A percentile compares a stretch with the other conserved stretches of the same genome.
These are phyloP conservation scores for Nannizzia gypsea DNA, from an alignment of 2,329 filamentous ascomycete species.

Conservation along the genomic window DNA sequence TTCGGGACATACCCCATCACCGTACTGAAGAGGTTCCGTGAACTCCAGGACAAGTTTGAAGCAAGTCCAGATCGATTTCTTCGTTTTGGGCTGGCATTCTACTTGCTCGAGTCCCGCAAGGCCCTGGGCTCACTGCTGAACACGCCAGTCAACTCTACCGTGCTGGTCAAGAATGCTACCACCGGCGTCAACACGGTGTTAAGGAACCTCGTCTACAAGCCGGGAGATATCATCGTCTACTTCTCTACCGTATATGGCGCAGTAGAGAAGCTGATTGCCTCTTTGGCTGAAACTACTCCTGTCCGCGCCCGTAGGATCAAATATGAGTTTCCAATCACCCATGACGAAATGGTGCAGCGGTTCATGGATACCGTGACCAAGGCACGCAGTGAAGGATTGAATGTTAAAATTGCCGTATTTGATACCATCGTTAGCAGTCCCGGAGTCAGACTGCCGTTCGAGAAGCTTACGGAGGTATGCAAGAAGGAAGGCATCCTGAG, in stretches of 20 bases:
- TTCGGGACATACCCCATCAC: slow-evolving; percentile 62
- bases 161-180: slow-evolving; percentile 74
- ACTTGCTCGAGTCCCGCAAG: slow-evolving; percentile 52
- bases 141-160: slow-evolving; percentile 52
- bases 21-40: slow-evolving; percentile 48
- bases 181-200: slow-evolving; percentile 59
- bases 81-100: slow-evolving; percentile 51
- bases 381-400: slow-evolving; percentile 42
- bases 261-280: slow-evolving; percentile 62
- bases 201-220: slow-evolving; percentile 57
- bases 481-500: slow-evolving; percentile 56
- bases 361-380: slow-evolving; percentile 50
- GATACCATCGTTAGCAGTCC: slow-evolving; percentile 72
- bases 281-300: slow-evolving; percentile 55
- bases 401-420: slow-evolving; percentile 58
- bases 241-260: slow-evolving; percentile 70
- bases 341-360: slow-evolving; percentile 50
- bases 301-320: slow-evolving; percentile 43
- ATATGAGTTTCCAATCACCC: slow-evolving; percentile 57
- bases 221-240: slow-evolving; percentile 61
- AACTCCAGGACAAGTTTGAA: slow-evolving; percentile 58
- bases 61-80: slow-evolving; percentile 63
- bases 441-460: slow-evolving; percentile 68
- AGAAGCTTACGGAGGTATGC: slow-evolving; percentile 53
- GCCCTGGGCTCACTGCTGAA: slow-evolving; percentile 57